A percentile compares a stretch with the other conserved stretches of the same genome.
Evolutionary conservation across 306 rosid species (phyloP).

Genomic region (Lotus japonicus): DNA sequence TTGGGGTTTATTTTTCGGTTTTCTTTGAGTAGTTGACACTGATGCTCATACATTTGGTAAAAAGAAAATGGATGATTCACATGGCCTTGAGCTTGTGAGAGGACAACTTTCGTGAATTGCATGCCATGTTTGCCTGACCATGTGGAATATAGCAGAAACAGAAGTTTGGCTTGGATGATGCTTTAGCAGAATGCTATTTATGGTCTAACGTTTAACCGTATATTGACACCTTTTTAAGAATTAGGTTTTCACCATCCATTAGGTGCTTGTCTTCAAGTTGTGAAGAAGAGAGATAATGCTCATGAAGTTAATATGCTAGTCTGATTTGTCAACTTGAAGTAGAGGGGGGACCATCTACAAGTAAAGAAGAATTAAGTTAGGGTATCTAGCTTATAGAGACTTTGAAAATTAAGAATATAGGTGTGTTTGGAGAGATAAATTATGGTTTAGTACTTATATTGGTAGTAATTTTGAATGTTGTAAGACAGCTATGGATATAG

Average conservation of each 20-base stretch:
- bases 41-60: neutral
- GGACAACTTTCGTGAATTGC: neutral
- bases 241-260: constrained; percentile 10
- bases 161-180: constrained; percentile 7
- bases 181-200: constrained; percentile 5
- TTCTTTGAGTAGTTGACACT: neutral
- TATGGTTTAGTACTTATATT: neutral
- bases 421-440: neutral
- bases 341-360: neutral
- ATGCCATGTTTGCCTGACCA: neutral
- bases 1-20: neutral
- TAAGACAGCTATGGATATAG: neutral
- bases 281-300: neutral
- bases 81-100: neutral
- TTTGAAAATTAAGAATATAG: constrained; percentile 1
- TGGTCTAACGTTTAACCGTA: neutral
- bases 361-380: too few species aligned
- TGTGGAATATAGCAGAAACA: neutral
- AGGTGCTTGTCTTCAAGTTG: neutral
- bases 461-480: neutral
- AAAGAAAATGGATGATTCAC: neutral
- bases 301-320: neutral
- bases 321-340: neutral
- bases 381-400: constrained; percentile 4
- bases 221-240: neutral